Conservation (phyloP, 352 stramenopile genomes). For the Globisporangium echinulatum region DNA sequence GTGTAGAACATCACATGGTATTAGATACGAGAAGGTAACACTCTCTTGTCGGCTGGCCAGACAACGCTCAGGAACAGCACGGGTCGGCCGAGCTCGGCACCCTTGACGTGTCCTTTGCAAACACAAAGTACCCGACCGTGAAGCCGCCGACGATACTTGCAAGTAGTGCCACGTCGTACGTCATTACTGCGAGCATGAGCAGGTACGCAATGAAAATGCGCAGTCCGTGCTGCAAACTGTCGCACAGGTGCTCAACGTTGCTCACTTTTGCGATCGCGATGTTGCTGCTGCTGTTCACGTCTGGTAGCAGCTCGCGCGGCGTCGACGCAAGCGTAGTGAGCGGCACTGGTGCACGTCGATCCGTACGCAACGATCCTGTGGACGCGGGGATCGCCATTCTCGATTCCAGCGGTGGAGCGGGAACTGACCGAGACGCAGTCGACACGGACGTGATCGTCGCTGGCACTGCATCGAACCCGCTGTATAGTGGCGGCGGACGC, state of each 20-base stretch:
- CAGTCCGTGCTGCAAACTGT: slow-evolving; percentile 54
- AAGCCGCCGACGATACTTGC: slow-evolving; percentile 59
- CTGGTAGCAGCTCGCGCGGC: no score
- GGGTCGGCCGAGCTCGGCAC: slow-evolving; percentile 62
- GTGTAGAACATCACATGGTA: no score
- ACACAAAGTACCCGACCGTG: slow-evolving; percentile 58
- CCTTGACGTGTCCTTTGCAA: slow-evolving; percentile 62
- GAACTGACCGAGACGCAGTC: slow-evolving; percentile 7
- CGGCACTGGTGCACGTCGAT: not conserved
- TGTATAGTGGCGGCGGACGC: not conserved
- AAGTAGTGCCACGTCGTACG: slow-evolving; percentile 64
- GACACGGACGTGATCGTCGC: slow-evolving; percentile 16
- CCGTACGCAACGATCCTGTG: not conserved
- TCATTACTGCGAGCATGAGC: slow-evolving; percentile 80
- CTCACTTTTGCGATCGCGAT: slow-evolving; percentile 21
- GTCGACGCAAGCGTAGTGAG: no score
- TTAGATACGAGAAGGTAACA: no score
- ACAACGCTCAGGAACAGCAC: slow-evolving; percentile 38
- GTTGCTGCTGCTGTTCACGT: not conserved
- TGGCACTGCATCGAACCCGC: slow-evolving; percentile 4
- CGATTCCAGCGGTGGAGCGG: slow-evolving; percentile 2
- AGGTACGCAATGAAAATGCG: slow-evolving; percentile 71
- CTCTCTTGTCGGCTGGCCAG: no score
- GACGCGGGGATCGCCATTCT: slow-evolving; percentile 4
- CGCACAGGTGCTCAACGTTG: slow-evolving; percentile 47